Evolutionary conservation across 2,329 filamentous ascomycete genomes (phyloP), one percentile per base, ranked within the genome.

Genomic region (Periconia sp.): DNA sequence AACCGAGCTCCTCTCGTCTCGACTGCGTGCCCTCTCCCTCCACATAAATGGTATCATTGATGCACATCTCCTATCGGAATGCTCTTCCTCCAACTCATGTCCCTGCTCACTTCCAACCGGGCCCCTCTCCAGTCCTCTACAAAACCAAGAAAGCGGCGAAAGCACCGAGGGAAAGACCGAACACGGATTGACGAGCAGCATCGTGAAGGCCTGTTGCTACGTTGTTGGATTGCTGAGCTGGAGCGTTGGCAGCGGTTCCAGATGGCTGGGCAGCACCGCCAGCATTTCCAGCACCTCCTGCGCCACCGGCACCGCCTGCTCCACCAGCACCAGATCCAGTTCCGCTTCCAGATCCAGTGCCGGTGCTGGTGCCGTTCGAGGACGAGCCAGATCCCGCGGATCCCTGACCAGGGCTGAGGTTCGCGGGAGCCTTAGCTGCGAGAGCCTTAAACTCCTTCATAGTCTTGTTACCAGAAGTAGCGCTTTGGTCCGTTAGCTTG

Each of bases 321-420:
- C 50, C 55, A 11, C 54, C 52, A 23, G 56, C 47, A 27, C 53
- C 49, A 8, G 58, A 48, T 15, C 59, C 52, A 2, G 42, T 43
- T 18, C 62, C 54, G 35, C 52, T 42, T 31, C 56, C 47, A 10
- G 58, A 51, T 20, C 51, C 45, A 33, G 57, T 47, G 42, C 58
- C 54, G 23, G 60, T 55, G 40, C 53, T 57, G 31, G 63, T 53
- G 45, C 48, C 49, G 18, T 49, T 47, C 23, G 47, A 47, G 30
- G 62, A 47, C 20, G 52, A 49, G 14, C 50, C 45, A 46, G 53
- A 55, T 27, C 57, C 59, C 41, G 64, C 65, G 47, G 64, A 44
- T 17, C 56, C 56, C 41, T 74, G 68, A 9, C 75, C 72, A 6
- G 79, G 77, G 47, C 69, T 71, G 43, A 79, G 64, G 62, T 76